Percentiles rank a stretch among this genome's conserved stretches.
Conservation (phyloP, 106 monocot species). For the Platanthera guangdongensis region DNA sequence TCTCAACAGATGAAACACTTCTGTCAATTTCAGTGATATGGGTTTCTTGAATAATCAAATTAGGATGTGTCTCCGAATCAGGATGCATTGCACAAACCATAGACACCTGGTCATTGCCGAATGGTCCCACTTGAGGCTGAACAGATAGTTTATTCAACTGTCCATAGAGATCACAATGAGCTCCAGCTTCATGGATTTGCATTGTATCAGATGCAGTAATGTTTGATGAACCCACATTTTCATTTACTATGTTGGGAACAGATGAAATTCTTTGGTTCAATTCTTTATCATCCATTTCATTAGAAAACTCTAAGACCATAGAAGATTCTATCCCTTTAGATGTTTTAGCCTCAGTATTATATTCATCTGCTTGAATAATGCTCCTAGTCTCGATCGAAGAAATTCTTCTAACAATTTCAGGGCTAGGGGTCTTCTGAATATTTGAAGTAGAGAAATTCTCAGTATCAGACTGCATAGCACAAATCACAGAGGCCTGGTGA, state of each 20-base stretch:
- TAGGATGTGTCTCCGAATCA: background rate
- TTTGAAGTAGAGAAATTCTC: too few relatives aligned
- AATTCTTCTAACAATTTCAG: too few relatives aligned
- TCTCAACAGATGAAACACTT: too few relatives aligned
- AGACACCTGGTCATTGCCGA: background rate
- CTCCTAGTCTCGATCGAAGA: too few relatives aligned
- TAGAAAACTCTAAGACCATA: slow-evolving; percentile 12
- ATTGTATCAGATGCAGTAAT: slow-evolving; percentile 14
- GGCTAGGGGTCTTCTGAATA: too few relatives aligned
- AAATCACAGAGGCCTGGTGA: too few relatives aligned
- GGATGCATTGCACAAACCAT: background rate
- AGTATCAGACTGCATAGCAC: too few relatives aligned
- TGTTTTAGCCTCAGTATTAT: too few relatives aligned
- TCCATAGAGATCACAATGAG: slow-evolving; percentile 13
- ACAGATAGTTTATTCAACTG: slow-evolving; percentile 1
- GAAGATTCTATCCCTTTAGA: background rate
- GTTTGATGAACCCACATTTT: slow-evolving; percentile 13
- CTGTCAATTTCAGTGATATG: too few relatives aligned
- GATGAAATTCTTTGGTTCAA: slow-evolving; percentile 1
- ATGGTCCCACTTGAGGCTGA: background rate
- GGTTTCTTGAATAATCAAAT: background rate
- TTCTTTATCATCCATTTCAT: slow-evolving; percentile 13
- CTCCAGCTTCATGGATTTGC: slow-evolving; percentile 12
- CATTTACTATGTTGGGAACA: slow-evolving; percentile 14
- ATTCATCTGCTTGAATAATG: too few relatives aligned